Percentiles rank a stretch among this genome's conserved stretches.
Conservation (phyloP, 805 yeast species). For the Starmerella geochares region DNA sequence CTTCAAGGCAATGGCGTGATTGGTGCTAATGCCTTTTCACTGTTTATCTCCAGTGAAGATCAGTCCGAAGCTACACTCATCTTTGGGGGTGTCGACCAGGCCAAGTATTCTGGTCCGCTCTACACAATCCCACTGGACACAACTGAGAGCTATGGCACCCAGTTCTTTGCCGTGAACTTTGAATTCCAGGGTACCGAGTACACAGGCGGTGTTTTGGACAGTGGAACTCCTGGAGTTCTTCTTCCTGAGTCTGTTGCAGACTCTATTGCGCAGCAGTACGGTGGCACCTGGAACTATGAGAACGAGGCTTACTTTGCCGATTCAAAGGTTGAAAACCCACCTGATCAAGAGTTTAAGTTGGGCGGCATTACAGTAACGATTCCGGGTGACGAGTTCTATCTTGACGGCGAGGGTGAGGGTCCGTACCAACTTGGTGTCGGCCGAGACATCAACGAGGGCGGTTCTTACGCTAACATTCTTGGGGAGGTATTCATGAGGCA, state of each 20-base stretch:
- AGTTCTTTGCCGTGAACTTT: constrained; percentile 10
- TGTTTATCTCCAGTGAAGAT: constrained; percentile 30
- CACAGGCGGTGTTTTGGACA: constrained; percentile 35
- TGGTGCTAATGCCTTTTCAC: constrained; percentile 36
- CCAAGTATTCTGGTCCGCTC: constrained; percentile 35
- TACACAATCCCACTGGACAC: constrained; percentile 27
- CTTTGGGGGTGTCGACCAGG: constrained; percentile 37
- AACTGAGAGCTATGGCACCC: neutral
- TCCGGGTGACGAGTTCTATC: constrained; percentile 25
- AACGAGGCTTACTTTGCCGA: neutral
- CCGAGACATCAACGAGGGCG: constrained; percentile 3
- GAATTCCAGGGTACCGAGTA: constrained; percentile 7
- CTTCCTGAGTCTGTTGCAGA: constrained; percentile 32
- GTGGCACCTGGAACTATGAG: constrained; percentile 4
- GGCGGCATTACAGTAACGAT: constrained; percentile 21
- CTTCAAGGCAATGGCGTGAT: constrained; percentile 34
- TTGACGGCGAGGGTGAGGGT: constrained; percentile 9
- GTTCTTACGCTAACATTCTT: constrained; percentile 7
- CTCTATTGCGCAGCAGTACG: constrained; percentile 12
- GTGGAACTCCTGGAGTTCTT: constrained; percentile 43
- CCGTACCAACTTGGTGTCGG: constrained; percentile 10
- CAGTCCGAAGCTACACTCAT: constrained; percentile 31
- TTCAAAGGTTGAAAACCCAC: constrained; percentile 5
- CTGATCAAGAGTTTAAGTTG: constrained; percentile 14
- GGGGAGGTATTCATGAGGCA: constrained; percentile 49